Conservation (phyloP, 2,329 filamentous ascomycete genomes). For the Tolypocladium cylindrosporum region DNA sequence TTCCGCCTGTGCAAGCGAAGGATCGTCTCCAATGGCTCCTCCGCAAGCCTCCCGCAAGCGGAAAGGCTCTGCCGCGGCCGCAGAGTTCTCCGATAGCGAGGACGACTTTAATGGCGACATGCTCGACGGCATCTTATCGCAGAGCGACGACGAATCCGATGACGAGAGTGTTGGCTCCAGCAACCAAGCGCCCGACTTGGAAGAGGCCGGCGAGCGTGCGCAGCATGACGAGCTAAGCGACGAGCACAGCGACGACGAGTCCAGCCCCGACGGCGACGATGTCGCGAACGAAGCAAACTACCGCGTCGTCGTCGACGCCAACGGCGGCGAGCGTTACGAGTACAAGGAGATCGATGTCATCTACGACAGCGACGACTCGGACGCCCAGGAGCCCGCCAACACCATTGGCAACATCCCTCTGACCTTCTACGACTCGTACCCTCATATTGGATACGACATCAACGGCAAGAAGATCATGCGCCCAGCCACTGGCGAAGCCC, state of each 20-base stretch:
- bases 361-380: slow-evolving; percentile 93
- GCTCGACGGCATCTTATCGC: slow-evolving; percentile 45
- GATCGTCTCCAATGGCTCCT: slow-evolving; percentile 4
- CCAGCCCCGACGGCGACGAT: not conserved
- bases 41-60: slow-evolving; percentile 42
- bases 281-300: not conserved
- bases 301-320: slow-evolving; percentile 66
- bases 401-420: slow-evolving; percentile 93
- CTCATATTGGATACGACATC: slow-evolving; percentile 97
- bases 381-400: slow-evolving; percentile 68
- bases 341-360: slow-evolving; percentile 90
- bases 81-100: slow-evolving; percentile 35
- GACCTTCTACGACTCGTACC: slow-evolving; percentile 93
- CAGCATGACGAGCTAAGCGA: slow-evolving; percentile 20
- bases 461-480: slow-evolving; percentile 98
- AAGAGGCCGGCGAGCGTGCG: not conserved
- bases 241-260: slow-evolving; percentile 15
- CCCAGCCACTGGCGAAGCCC: slow-evolving; percentile 82
- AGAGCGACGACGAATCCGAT: slow-evolving; percentile 29
- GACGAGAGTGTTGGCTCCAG: slow-evolving; percentile 10
- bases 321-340: slow-evolving; percentile 81
- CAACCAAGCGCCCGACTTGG: slow-evolving; percentile 6
- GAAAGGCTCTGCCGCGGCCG: slow-evolving; percentile 49
- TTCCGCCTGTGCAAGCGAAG: not conserved
- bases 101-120: slow-evolving; percentile 48